phyloP scores from a whole-genome alignment of 331 rosid genomes.

The Arachis monticola region DNA sequence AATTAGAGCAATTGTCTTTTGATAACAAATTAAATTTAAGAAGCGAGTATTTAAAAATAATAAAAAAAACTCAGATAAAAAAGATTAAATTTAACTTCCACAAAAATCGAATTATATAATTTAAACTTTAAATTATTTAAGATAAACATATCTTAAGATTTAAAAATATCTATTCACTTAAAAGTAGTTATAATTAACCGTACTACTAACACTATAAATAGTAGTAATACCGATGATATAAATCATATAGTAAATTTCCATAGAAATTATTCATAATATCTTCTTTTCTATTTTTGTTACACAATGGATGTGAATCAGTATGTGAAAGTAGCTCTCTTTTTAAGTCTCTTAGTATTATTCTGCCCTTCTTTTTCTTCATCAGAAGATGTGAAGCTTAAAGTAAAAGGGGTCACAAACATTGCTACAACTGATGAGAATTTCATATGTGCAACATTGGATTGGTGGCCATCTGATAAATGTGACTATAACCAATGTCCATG shows the following conservation, averaged over 20 bases:
- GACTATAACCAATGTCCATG: constrained; percentile 65
- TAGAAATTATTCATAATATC: background rate
- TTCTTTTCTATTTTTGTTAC: background rate
- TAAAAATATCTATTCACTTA: background rate
- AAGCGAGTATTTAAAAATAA: no score
- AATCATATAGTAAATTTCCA: background rate
- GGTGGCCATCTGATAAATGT: constrained; percentile 73
- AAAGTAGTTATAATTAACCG: background rate
- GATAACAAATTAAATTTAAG: no score
- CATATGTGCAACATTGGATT: constrained; percentile 72
- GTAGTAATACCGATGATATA: background rate
- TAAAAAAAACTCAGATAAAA: no score
- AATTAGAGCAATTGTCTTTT: no score
- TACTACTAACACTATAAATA: constrained; percentile 3
- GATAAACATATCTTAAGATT: background rate
- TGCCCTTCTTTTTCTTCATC: constrained; percentile 37
- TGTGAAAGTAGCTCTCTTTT: constrained; percentile 6
- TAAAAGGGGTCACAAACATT: constrained; percentile 45
- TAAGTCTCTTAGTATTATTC: constrained; percentile 10
- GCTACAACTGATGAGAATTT: constrained; percentile 61
- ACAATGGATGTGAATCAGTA: constrained; percentile 24
- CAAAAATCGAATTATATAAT: no score
- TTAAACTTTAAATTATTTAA: no score
- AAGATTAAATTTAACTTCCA: no score
- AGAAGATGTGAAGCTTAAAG: constrained; percentile 42